Percentiles rank a stretch among this genome's conserved stretches.
Evolutionary conservation across 2,329 filamentous ascomycete genomes (phyloP).

Genomic region (Periglandula ipomoeae): DNA sequence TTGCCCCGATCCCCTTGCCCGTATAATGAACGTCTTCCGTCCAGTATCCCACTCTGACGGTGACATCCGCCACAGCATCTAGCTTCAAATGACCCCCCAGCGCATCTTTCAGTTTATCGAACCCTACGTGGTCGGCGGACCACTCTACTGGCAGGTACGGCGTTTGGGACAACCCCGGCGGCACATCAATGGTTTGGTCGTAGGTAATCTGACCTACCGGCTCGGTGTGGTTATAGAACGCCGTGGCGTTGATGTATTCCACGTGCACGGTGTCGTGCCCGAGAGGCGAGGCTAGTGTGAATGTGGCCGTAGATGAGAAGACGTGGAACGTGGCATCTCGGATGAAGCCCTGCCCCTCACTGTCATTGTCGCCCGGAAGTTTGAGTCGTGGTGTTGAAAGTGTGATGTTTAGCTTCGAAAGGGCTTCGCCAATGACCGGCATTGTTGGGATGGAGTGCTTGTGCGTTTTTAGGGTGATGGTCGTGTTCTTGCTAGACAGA

Average conservation of each 20-base stretch:
- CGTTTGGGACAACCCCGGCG: slow-evolving; percentile 62
- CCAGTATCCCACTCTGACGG: slow-evolving; percentile 67
- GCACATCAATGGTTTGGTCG: slow-evolving; percentile 63
- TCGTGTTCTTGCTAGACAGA: slow-evolving; percentile 80
- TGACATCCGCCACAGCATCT: slow-evolving; percentile 68
- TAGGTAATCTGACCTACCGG: slow-evolving; percentile 71
- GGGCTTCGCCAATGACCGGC: slow-evolving; percentile 60
- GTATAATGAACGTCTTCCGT: slow-evolving; percentile 61
- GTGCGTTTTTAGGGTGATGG: slow-evolving; percentile 64
- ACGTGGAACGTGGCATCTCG: slow-evolving; percentile 80
- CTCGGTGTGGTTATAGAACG: slow-evolving; percentile 74
- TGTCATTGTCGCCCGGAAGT: slow-evolving; percentile 37
- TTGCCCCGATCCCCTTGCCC: slow-evolving; percentile 62
- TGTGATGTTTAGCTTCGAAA: slow-evolving; percentile 63
- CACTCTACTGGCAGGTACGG: slow-evolving; percentile 77
- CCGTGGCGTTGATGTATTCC: slow-evolving; percentile 72
- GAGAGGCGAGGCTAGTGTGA: slow-evolving; percentile 74
- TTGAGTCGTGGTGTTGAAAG: slow-evolving; percentile 61
- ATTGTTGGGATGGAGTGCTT: slow-evolving; percentile 62
- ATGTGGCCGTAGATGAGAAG: slow-evolving; percentile 76
- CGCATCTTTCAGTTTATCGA: slow-evolving; percentile 70
- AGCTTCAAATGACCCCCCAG: slow-evolving; percentile 72
- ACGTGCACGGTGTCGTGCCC: slow-evolving; percentile 64
- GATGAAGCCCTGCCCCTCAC: slow-evolving; percentile 57
- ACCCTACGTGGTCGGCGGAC: slow-evolving; percentile 68